Conservation (phyloP, 331 rosid genomes). For the Quercus phellos region DNA sequence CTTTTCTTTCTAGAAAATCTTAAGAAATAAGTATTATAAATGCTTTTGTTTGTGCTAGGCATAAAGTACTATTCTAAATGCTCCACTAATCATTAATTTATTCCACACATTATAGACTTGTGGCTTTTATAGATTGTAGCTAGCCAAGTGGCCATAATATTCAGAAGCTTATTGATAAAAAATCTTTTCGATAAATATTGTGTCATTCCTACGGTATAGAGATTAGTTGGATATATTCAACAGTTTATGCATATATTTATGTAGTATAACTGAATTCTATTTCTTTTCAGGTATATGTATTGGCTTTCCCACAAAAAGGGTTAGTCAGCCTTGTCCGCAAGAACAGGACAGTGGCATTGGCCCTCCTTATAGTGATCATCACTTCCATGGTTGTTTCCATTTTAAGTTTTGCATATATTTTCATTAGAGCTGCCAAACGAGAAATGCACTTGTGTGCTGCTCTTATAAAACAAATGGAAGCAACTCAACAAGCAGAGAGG, state of each 20-base stretch:
- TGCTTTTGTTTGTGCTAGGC: no score
- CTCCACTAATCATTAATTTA: not conserved
- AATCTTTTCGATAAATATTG: not conserved
- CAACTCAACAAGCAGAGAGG: slow-evolving; percentile 70
- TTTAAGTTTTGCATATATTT: slow-evolving; percentile 23
- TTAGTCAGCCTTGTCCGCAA: slow-evolving; percentile 13
- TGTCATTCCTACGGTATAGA: no score
- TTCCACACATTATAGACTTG: not conserved
- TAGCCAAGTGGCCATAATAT: no score
- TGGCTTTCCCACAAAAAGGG: slow-evolving; percentile 38
- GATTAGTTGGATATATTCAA: no score
- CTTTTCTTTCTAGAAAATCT: no score
- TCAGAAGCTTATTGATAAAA: no score
- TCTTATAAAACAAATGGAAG: slow-evolving; percentile 69
- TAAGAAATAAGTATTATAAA: no score
- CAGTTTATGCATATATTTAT: not conserved
- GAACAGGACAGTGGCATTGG: slow-evolving; percentile 24
- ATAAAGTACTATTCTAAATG: no score
- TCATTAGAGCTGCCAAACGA: slow-evolving; percentile 22
- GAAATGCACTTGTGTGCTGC: slow-evolving; percentile 57
- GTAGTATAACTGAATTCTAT: not conserved
- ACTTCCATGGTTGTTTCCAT: slow-evolving; percentile 18
- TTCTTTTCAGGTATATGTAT: slow-evolving; percentile 46
- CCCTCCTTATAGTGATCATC: slow-evolving; percentile 34
- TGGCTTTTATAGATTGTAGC: no score